Evolutionary conservation across 345 rosid species (phyloP).

Genomic region (Eutrema heterophyllum): DNA sequence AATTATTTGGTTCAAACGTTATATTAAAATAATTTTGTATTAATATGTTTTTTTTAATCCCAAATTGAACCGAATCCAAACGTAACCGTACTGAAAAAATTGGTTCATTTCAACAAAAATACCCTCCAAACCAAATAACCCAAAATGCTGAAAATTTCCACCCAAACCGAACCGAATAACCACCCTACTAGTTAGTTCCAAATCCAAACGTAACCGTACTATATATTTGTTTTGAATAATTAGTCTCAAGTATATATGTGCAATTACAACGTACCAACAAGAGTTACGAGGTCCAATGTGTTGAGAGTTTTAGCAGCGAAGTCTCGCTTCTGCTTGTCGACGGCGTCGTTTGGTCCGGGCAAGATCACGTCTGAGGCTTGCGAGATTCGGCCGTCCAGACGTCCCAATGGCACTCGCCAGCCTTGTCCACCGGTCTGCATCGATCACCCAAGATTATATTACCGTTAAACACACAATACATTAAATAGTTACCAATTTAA

Average conservation of each 20-base stretch:
- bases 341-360: constrained; percentile 33
- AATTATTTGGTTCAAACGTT: no score
- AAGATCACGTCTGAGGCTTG: constrained; percentile 33
- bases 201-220: no score
- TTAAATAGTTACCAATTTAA: not conserved
- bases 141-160: no score
- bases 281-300: constrained; percentile 44
- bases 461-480: not conserved
- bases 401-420: constrained; percentile 33
- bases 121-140: no score
- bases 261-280: constrained; percentile 35
- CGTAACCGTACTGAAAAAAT: no score
- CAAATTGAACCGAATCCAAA: no score
- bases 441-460: not conserved
- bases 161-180: not conserved
- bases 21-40: no score
- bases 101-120: no score
- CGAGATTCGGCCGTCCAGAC: constrained; percentile 29
- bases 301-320: constrained; percentile 33
- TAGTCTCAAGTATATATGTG: not conserved
- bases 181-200: not conserved
- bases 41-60: no score
- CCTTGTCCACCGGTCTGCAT: constrained; percentile 32
- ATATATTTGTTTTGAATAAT: no score
- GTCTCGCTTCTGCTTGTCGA: constrained; percentile 34